Evolutionary conservation across 2,329 filamentous ascomycete species (phyloP).

Genomic region (Phialophora tarda): DNA sequence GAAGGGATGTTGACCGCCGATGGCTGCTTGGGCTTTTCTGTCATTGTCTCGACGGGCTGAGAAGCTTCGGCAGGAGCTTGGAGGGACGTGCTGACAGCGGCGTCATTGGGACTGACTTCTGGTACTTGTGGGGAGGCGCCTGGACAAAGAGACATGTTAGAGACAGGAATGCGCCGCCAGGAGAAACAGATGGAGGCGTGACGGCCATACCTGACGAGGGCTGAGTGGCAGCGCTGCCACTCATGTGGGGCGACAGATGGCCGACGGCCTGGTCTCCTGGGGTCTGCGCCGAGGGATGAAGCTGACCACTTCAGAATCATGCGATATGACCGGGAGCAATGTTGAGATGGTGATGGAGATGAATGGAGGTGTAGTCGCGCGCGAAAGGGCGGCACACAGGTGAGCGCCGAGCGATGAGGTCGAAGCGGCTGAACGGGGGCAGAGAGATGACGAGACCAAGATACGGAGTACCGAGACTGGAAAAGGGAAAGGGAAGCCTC

Average conservation of each 20-base stretch:
- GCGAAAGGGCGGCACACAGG: conserved; percentile 22
- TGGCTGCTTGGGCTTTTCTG: conserved; percentile 32
- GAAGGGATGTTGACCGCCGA: conserved; percentile 37
- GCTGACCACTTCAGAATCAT: conserved; percentile 23
- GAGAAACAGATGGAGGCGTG: conserved; percentile 16
- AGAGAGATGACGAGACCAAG: conserved; percentile 22
- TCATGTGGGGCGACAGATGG: conserved; percentile 42
- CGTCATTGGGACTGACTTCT: conserved; percentile 23
- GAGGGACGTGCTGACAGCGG: conserved; percentile 21
- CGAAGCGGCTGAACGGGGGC: conserved; percentile 24
- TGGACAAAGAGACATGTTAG: conserved; percentile 31
- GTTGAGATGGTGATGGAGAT: conserved; percentile 11
- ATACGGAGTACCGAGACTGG: conserved; percentile 11
- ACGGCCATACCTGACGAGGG: conserved; percentile 37
- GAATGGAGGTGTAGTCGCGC: conserved; percentile 16
- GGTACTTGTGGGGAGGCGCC: conserved; percentile 29
- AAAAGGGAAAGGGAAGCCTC: conserved; percentile 5
- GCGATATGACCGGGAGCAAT: conserved; percentile 19
- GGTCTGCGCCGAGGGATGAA: conserved; percentile 26
- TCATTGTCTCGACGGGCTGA: conserved; percentile 32
- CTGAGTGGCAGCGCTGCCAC: conserved; percentile 39
- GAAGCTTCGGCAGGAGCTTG: conserved; percentile 22
- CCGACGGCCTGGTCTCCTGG: conserved; percentile 33
- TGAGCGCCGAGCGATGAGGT: conserved; percentile 17
- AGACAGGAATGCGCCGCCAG: conserved; percentile 24